A percentile compares a stretch with the other conserved stretches of the same genome.
These are phyloP conservation scores for Picea sitchensis DNA, from an alignment of 75 land plant species.

Conservation along the genomic window DNA sequence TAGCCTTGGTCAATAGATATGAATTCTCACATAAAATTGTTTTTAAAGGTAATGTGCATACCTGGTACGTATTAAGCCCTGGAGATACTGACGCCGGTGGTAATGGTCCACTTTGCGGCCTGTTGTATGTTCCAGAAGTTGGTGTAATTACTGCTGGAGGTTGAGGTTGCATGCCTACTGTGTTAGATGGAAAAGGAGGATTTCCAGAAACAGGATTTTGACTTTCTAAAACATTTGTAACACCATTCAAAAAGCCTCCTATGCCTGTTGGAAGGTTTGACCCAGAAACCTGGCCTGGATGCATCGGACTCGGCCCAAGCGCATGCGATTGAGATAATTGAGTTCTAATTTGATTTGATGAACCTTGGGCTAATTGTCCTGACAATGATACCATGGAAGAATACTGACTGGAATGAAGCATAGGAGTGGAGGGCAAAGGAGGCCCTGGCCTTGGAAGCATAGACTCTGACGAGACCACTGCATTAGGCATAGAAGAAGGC, in stretches of 20 bases:
- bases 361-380: conserved; percentile 35
- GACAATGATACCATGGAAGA: neutral
- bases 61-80: conserved; percentile 58
- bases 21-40: neutral
- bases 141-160: neutral
- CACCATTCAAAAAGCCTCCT: conserved; percentile 33
- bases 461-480: neutral
- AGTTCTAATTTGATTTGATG: conserved; percentile 48
- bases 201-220: conserved; percentile 23
- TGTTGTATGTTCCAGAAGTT: conserved; percentile 31
- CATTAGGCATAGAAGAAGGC: conserved; percentile 25
- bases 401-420: neutral
- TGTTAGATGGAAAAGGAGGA: conserved; percentile 30
- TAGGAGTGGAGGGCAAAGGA: conserved; percentile 27
- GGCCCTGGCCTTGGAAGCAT: neutral
- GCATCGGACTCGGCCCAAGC: conserved; percentile 54
- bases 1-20: no score
- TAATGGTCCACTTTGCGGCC: conserved; percentile 41
- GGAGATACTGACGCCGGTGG: conserved; percentile 26
- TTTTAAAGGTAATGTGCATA: conserved; percentile 6
- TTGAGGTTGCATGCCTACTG: conserved; percentile 7
- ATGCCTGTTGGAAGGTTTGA: conserved; percentile 24
- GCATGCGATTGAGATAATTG: conserved; percentile 41
- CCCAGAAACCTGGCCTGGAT: conserved; percentile 20
- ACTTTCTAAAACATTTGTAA: conserved; percentile 41